Base-by-base conservation (phyloP, 345 rosid species). In the Rhizophora mangle region DNA sequence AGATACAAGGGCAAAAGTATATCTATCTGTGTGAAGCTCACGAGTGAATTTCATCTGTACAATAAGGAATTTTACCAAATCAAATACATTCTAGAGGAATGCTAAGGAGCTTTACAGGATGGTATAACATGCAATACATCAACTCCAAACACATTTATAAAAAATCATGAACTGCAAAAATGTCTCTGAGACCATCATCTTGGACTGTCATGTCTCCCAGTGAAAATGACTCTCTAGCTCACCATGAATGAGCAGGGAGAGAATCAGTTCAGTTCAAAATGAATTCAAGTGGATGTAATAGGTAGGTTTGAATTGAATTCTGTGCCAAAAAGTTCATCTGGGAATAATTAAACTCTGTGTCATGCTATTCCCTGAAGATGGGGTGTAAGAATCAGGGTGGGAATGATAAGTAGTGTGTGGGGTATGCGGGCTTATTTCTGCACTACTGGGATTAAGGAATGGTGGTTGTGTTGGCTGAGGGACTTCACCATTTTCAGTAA, bases 391-490 rank as follows among this genome's bases (percentile, higher is more conserved):
- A 62, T 82, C 79, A 2, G 78, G 72, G 63, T 69, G 79, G 43
- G 78, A 79, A 76, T 47, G 68, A 55, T 53, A 29, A 36, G 68
- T 70, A 0, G 59, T 43, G 0, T 75, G 68, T 21, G 71, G 37
- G 22, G 49, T 30, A 29, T 13, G 37, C 37, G 21, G 52, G 67
- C 78, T 80, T 56, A 46, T 65, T 71, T 81, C 88, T 20, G 63
- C 39, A 65, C 78, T 79, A 26, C 47, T 70, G 55, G 88, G 68
- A 72, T 73, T 85, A 21, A 86, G 71, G 80, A 84, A 93, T 8
- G 96, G 98, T 9, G 98, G 98, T 65, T 89, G 96, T 16, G 82
- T 84, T 59, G 98, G 96, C 67, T 61, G 69, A 3, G 80, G 84
- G 75, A 93, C 78, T 70, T 87, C 87, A 19, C 61, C 75, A 56